phyloP scores from a whole-genome alignment of 768 basidiomycete genomes.

The Coprinopsis cinerea region DNA sequence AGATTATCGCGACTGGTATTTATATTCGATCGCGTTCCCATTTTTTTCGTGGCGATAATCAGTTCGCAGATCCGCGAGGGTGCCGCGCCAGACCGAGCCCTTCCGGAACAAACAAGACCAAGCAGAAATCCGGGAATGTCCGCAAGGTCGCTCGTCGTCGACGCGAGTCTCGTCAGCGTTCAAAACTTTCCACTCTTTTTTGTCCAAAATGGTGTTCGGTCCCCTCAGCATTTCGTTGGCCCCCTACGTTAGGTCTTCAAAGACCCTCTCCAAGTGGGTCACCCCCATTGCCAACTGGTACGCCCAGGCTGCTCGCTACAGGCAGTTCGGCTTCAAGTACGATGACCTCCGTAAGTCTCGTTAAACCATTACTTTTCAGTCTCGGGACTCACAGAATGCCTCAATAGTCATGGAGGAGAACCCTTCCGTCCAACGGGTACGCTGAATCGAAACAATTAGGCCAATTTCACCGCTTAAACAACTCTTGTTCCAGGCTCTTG shows the following conservation, averaged over 20 bases:
- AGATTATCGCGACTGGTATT: constrained; percentile 17
- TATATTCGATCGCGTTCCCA: constrained; percentile 25
- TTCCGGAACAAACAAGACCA: constrained; percentile 34
- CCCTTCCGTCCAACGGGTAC: constrained; percentile 69
- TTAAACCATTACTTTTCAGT: constrained; percentile 12
- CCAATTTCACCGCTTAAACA: not conserved
- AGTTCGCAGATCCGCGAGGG: constrained; percentile 20
- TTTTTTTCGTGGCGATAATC: constrained; percentile 26
- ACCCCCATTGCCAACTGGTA: constrained; percentile 83
- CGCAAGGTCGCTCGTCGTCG: constrained; percentile 15
- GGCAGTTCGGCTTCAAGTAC: constrained; percentile 84
- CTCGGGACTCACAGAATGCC: constrained; percentile 17
- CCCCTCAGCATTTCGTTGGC: constrained; percentile 74
- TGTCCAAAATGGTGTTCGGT: constrained; percentile 43
- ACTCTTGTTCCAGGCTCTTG: constrained; percentile 56
- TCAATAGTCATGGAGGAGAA: constrained; percentile 67
- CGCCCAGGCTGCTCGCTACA: constrained; percentile 73
- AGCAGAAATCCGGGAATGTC: constrained; percentile 37
- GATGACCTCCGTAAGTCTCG: constrained; percentile 82
- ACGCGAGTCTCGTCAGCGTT: constrained; percentile 8
- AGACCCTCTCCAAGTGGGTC: constrained; percentile 59
- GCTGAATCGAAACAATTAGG: not conserved
- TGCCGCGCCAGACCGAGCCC: constrained; percentile 8
- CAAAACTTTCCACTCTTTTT: constrained; percentile 9
- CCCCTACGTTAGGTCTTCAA: constrained; percentile 63